phyloP scores from a whole-genome alignment of 2,329 filamentous ascomycete genomes.

The Aquanectria penicillioides region DNA sequence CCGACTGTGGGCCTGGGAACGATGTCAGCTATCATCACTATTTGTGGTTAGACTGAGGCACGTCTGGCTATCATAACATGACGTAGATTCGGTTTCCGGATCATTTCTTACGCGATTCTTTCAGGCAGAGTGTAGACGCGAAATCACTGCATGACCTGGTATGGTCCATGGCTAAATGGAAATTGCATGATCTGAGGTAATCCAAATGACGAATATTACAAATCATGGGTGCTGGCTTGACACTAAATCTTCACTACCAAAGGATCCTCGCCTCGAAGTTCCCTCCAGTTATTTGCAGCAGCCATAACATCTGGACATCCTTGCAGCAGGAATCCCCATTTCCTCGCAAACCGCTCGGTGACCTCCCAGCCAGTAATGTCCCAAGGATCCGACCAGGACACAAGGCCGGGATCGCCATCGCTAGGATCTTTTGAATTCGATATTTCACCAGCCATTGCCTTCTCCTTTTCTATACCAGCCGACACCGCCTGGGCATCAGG shows the following conservation, averaged over 20 bases:
- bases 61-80: too few species aligned
- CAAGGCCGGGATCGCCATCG: conserved; percentile 17
- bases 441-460: background rate
- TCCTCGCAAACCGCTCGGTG: conserved; percentile 24
- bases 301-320: conserved; percentile 25
- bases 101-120: too few species aligned
- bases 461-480: background rate
- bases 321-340: conserved; percentile 29
- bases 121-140: too few species aligned
- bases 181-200: background rate
- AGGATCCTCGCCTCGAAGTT: conserved; percentile 25
- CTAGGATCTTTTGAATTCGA: background rate
- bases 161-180: background rate
- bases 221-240: too few species aligned
- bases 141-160: background rate
- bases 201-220: too few species aligned
- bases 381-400: conserved; percentile 34
- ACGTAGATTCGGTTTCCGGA: too few species aligned
- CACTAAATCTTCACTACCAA: conserved; percentile 15
- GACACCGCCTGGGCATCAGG: background rate
- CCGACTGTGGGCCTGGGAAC: background rate
- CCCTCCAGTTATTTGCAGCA: conserved; percentile 29
- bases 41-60: background rate
- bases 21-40: background rate
- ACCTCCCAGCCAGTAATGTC: conserved; percentile 30